Percentiles rank a stretch among this genome's conserved stretches.
phyloP scores from a whole-genome alignment of 2,329 filamentous ascomycete genomes.

The Trichothecium sympodiale region DNA sequence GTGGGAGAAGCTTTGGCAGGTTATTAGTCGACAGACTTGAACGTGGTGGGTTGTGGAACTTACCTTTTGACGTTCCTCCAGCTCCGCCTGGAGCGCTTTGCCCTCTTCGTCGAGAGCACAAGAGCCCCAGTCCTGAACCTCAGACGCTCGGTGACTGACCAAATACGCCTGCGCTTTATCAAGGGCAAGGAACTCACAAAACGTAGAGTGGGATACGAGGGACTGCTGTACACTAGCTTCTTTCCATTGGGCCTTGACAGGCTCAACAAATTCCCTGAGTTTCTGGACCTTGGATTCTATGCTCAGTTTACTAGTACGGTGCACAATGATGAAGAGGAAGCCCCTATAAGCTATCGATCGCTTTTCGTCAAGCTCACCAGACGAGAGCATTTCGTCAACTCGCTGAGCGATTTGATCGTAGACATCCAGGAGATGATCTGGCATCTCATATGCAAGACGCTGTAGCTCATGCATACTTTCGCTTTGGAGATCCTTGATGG shows the following conservation, averaged over 20 bases:
- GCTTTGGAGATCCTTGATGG: conserved; percentile 78
- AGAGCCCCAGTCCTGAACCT: conserved; percentile 72
- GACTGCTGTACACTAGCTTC: conserved; percentile 55
- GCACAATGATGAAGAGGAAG: conserved; percentile 90
- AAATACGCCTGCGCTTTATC: conserved; percentile 75
- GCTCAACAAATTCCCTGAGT: conserved; percentile 68
- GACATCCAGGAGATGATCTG: conserved; percentile 79
- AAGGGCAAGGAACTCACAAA: conserved; percentile 70
- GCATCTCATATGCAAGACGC: conserved; percentile 78
- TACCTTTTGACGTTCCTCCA: conserved; percentile 65
- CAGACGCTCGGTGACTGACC: conserved; percentile 58
- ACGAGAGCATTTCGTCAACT: conserved; percentile 67
- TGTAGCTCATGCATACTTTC: conserved; percentile 82
- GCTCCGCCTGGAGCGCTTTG: conserved; percentile 62
- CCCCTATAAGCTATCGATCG: conserved; percentile 78
- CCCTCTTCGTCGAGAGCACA: conserved; percentile 70
- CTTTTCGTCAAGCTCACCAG: conserved; percentile 67
- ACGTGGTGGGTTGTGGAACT: conserved; percentile 10
- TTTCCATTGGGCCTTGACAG: conserved; percentile 72
- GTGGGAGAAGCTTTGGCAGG: conserved; percentile 53
- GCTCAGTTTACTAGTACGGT: conserved; percentile 70
- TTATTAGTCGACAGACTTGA: no score
- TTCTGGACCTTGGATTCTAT: conserved; percentile 58
- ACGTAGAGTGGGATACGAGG: conserved; percentile 64
- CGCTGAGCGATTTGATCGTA: conserved; percentile 80